Evolutionary conservation across 2,329 filamentous ascomycete genomes (phyloP), one percentile per base, ranked within the genome.

Genomic region (Zalaria sp.): DNA sequence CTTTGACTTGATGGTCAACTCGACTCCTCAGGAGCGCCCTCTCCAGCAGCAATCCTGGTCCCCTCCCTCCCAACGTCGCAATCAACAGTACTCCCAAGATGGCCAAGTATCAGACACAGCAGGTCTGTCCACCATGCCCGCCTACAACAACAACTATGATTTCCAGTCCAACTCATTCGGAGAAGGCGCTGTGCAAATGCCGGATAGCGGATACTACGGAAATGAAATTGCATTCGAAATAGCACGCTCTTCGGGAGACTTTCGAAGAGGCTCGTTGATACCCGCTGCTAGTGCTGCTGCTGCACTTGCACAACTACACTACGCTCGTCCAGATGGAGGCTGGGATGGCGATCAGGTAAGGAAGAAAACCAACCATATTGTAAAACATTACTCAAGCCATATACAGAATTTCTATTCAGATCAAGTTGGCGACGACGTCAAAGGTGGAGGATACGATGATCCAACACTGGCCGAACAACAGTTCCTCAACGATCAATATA

Each of bases 1-100:
- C 78, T 95, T 98, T 65, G 71, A 83, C 57, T 72, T 94, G 61
- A 96, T 96, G 91, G 85, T 96, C 63, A 93, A 79, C 62, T 87
- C 85, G 51, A 82, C 86, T 48, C 88, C 84, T 7, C 80, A 81
- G 47, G 80, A 85, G 60, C 75, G 75, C 55, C 75, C 73, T 36
- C 45, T 41, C 9, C 37, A 39, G 56, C 63, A 53, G 59, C 61
- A 56, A 53, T 34, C 41, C 35, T 48, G 46, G 46, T 48, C 46
- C 11, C 46, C 46, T 28, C 45, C 46, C 35, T 48, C 46, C 35
- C 34, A 36, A 45, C 39, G 37, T 26, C 29, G 35, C 35, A 32
- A 39, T 41, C 53, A 52, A 40, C 51, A 50, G 43, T 45, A 49
- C 39, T 46, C 44, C 39, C 48, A 47, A 40, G 44, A 47, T 38